Base-by-base conservation (phyloP, 1,284 basidiomycete genomes). In the Malassezia yamatoensis region DNA sequence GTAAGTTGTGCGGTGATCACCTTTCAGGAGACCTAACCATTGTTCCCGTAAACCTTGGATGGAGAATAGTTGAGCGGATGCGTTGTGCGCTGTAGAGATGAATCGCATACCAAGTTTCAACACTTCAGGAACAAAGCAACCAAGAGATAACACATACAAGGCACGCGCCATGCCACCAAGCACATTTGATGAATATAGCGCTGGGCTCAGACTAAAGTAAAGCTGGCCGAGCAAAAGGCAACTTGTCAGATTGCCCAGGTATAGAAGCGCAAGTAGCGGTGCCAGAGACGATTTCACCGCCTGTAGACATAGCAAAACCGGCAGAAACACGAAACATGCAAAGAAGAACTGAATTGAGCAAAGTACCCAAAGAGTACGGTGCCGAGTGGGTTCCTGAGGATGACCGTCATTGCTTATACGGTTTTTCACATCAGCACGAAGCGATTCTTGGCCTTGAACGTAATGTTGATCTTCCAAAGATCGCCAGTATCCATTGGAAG, bases 121-220 rank as follows among this genome's bases (percentile, higher is more conserved):
- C 3, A 67, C 65, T 13, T 71, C 67, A 12, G 43, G 34, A 4
- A 58, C 64, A 7, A 72, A 60, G 37, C 57, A 61, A 21, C 56
- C 47, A 34, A 61, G 47, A 13, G 70, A 72, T 47, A 72, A 61
- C 51, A 64, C 60, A 8, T 64, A 50, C 18, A 70, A 54, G 18
- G 60, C 53, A 50, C 64, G 64, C 4, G 62, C 67, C 51, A 72
- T 58, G 10, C 55, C 58, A 7, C 62, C 64, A 51, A 70, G 62
- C 16, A 61, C 51, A 39, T 68, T 72, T 8, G 61, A 55, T 8
- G 69, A 64, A 48, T 72, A 72, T 18, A 72, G 62, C 15, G 54
- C 46, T 7, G 70, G 69, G 1, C 64, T 59, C 6, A 70, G 51
- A 1, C 67, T 64, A 57, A 68, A 69, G 65, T 72, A 72, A 24